phyloP scores from a whole-genome alignment of 1,139 yeast genomes.

The Candida freyschussii region DNA sequence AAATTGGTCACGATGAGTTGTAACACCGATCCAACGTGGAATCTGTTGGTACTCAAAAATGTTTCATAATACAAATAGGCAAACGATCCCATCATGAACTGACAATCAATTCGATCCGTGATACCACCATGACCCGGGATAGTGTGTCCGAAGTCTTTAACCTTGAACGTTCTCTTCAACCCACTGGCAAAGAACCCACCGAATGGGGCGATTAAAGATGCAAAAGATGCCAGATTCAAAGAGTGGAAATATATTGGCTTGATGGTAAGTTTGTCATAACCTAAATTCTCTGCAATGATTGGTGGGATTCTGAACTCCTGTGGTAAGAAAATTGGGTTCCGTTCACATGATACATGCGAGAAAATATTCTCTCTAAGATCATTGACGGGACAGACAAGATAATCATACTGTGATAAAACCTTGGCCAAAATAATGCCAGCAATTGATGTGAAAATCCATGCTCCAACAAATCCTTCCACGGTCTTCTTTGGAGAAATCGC shows the following conservation, averaged over 20 bases:
- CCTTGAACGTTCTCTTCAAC: slow-evolving; percentile 92
- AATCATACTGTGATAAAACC: slow-evolving; percentile 59
- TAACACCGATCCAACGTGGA: slow-evolving; percentile 66
- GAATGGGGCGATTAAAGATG: slow-evolving; percentile 95
- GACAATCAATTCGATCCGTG: slow-evolving; percentile 97
- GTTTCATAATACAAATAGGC: slow-evolving; percentile 90
- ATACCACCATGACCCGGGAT: slow-evolving; percentile 99
- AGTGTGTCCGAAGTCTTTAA: slow-evolving; percentile 88
- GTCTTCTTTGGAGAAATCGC: slow-evolving; percentile 96
- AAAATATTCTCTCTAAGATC: slow-evolving; percentile 55
- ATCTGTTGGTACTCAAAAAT: slow-evolving; percentile 70
- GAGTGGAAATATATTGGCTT: slow-evolving; percentile 92
- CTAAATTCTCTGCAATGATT: slow-evolving; percentile 46
- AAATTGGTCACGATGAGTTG: slow-evolving; percentile 75
- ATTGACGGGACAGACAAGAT: slow-evolving; percentile 84
- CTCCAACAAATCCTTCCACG: slow-evolving; percentile 95
- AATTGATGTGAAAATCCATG: slow-evolving; percentile 88
- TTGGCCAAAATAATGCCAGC: slow-evolving; percentile 67
- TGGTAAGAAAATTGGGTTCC: slow-evolving; percentile 81
- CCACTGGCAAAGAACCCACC: slow-evolving; percentile 99
- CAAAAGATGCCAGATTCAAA: slow-evolving; percentile 82
- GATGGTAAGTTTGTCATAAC: slow-evolving; percentile 47
- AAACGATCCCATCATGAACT: slow-evolving; percentile 95
- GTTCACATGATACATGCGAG: slow-evolving; percentile 66
- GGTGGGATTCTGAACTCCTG: slow-evolving; percentile 76